Base-by-base conservation (phyloP, 2,329 filamentous ascomycete species). In the Lecanosticta acicola region DNA sequence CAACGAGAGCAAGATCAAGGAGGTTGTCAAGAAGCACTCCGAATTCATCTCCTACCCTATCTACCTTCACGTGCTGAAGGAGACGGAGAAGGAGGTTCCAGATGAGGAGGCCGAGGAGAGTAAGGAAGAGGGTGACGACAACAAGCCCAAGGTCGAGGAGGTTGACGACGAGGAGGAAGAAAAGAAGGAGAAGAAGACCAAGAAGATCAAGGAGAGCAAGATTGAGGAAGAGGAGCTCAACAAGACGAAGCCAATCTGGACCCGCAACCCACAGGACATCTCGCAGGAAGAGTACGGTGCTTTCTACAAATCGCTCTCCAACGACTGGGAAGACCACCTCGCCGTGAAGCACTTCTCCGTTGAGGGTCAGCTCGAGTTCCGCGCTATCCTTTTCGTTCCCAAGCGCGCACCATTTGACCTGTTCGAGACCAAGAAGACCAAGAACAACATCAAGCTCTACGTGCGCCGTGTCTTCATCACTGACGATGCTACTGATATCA, bases 401-500 rank as follows among this genome's bases (percentile, higher is more conserved):
- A 97, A 98, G 87, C 91, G 93, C 66, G 93, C 93, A 73, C 93
- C 93, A 65, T 98, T 98, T 73, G 93, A 98, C 69, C 87, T 98
- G 55, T 98, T 98, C 72, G 93, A 98, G 86, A 96, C 91, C 71
- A 98, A 98, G 88, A 95, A 96, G 86, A 96, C 91, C 70, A 98
- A 98, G 89, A 98, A 97, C 87, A 98, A 98, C 86, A 97, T 98
- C 83, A 98, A 98, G 85, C 85, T 98, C 65, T 98, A 98, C 77
- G 93, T 98, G 68, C 91, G 93, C 72, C 93, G 93, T 71, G 93
- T 98, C 74, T 98, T 98, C 86, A 98, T 98, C 80, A 98, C 93
- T 52, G 93, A 98, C 62, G 93, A 98, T 72, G 93, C 93, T 64
- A 97, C 93, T 63, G 93, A 98, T 71, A 85, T 98, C 75, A 94